Evolutionary conservation across 2,329 filamentous ascomycete species (phyloP), one percentile per base, ranked within the genome.

Genomic region (Xylariaceae sp.): DNA sequence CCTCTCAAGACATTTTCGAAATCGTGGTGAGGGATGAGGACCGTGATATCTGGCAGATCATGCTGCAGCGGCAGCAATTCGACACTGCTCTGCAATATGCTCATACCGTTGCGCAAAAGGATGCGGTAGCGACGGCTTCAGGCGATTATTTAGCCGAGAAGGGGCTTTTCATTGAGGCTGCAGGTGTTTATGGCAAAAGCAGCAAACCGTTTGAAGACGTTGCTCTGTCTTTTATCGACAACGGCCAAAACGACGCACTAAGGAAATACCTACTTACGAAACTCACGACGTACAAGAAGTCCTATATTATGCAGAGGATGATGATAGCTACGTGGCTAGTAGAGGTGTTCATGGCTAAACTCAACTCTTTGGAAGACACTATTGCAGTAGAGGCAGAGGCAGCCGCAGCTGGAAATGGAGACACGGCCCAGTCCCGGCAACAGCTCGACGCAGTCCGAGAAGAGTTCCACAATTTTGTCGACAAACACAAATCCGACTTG

Each of bases 181-280:
- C 96, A 1, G 84, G 86, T 8, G 86, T 98, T 2, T 97, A 96
- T 72, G 95, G 95, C 11, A 92, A 92, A 73, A 98, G 95, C 75
- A 97, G 91, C 71, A 98, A 98, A 77, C 88, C 92, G 0, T 99
- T 99, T 65, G 95, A 99, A 71, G 92, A 99, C 71, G 94, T 99
- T 41, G 93, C 93, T 19, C 80, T 99, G 31, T 87, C 87, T 1
- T 90, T 99, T 68, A 93, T 99, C 64, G 93, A 98, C 74, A 89
- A 90, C 62, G 87, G 88, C 34, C 92, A 98, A 73, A 89, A 92
- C 54, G 94, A 98, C 77, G 94, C 95, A 1, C 76, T 99, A 63
- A 86, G 94, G 44, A 94, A 91, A 69, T 99, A 99, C 69, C 81
- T 99, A 4, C 74, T 94, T 19, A 90, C 92, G 0, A 97, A 96